Percentiles rank a stretch among this genome's conserved stretches.
Evolutionary conservation across 257 asterid species (phyloP).

Genomic region (Scutellaria galericulata): DNA sequence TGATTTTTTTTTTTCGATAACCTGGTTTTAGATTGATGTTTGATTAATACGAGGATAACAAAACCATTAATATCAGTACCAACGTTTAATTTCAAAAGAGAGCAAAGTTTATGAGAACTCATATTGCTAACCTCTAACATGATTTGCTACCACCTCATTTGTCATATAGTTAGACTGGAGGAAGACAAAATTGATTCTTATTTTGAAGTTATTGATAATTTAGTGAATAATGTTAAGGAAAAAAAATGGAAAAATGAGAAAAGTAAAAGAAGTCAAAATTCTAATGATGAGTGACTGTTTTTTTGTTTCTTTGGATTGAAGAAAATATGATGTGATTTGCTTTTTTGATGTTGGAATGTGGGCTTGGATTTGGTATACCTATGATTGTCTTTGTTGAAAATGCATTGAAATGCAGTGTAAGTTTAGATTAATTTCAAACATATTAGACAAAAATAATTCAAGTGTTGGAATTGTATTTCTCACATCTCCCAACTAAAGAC

Average conservation of each 20-base stretch:
- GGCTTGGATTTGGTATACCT: constrained; percentile 29
- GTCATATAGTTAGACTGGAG: neutral
- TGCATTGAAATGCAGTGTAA: constrained; percentile 9
- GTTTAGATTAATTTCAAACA: constrained; percentile 23
- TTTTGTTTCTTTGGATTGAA: constrained; percentile 60
- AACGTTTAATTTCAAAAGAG: too few species aligned
- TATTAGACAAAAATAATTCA: neutral
- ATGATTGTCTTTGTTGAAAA: constrained; percentile 35
- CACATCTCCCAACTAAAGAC: neutral
- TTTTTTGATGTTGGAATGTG: constrained; percentile 43
- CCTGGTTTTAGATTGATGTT: too few species aligned
- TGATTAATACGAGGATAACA: too few species aligned
- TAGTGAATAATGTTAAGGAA: too few species aligned
- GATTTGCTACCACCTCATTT: too few species aligned
- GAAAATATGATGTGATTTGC: constrained; percentile 56
- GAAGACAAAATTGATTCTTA: neutral
- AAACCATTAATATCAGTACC: too few species aligned
- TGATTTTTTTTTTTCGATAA: too few species aligned
- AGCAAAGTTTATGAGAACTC: too few species aligned
- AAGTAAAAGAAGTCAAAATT: constrained; percentile 36
- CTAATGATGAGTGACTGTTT: constrained; percentile 45
- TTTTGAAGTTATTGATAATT: neutral
- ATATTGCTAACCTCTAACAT: too few species aligned
- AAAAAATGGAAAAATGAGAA: neutral
- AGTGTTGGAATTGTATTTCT: too few species aligned